These are phyloP conservation scores for Gossypium trilobum DNA, from an alignment of 441 rosid species.

Conservation along the genomic window DNA sequence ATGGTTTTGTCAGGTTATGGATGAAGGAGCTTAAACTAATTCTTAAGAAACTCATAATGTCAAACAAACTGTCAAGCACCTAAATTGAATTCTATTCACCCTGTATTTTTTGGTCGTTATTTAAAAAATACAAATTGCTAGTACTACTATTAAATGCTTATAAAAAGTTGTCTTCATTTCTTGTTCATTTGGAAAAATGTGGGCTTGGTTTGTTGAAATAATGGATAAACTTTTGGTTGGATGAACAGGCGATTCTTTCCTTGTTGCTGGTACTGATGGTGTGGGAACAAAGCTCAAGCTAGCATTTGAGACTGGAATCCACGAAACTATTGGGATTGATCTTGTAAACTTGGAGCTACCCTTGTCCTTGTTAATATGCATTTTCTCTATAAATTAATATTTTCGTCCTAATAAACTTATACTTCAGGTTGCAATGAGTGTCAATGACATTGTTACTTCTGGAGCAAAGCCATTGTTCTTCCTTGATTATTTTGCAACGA, in stretches of 20 bases:
- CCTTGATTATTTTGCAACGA: slow-evolving; percentile 87
- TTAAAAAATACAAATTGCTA: not conserved
- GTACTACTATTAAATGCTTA: not conserved
- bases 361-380: not conserved
- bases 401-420: slow-evolving; percentile 6
- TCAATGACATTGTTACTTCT: slow-evolving; percentile 85
- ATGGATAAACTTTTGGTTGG: not conserved
- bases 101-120: not conserved
- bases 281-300: slow-evolving; percentile 91
- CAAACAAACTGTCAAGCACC: not conserved
- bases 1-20: not conserved
- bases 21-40: not conserved
- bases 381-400: not conserved
- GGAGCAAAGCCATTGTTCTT: slow-evolving; percentile 92
- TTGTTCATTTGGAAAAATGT: not conserved
- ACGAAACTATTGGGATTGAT: slow-evolving; percentile 86
- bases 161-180: not conserved
- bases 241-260: slow-evolving; percentile 65
- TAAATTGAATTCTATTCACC: not conserved
- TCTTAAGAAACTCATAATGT: not conserved
- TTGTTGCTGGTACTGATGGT: slow-evolving; percentile 94
- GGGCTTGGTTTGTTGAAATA: not conserved
- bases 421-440: slow-evolving; percentile 87
- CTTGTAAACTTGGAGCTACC: slow-evolving; percentile 38
- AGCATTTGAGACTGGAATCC: slow-evolving; percentile 80